Evolutionary conservation across 345 rosid genomes (phyloP).

Genomic region (Sonneratia alba): DNA sequence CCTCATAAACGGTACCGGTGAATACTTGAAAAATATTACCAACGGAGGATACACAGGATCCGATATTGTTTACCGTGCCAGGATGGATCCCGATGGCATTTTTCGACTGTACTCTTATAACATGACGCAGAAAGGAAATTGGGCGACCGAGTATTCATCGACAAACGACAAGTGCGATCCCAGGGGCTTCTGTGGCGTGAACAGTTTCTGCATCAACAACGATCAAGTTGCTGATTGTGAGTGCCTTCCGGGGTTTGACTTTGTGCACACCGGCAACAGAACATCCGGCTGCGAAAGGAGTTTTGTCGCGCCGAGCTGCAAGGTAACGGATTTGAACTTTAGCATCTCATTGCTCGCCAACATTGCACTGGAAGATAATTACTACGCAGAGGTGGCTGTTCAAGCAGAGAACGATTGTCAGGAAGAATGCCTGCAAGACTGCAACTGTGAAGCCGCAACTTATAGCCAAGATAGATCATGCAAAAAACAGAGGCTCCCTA

Average conservation of each 20-base stretch:
- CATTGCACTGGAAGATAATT: conserved; percentile 2
- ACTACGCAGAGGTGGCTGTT: background rate
- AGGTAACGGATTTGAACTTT: background rate
- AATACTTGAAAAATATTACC: background rate
- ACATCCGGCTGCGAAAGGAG: conserved; percentile 12
- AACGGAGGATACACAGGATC: background rate
- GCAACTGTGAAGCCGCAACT: conserved; percentile 14
- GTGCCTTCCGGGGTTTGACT: conserved; percentile 20
- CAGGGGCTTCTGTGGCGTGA: conserved; percentile 17
- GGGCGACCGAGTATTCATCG: conserved; percentile 3
- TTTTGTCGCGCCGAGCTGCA: background rate
- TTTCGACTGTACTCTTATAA: conserved; percentile 5
- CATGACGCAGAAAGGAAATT: background rate
- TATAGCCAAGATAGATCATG: background rate
- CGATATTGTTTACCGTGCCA: background rate
- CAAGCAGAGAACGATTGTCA: background rate
- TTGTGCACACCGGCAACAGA: conserved; percentile 5
- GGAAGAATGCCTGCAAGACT: conserved; percentile 11
- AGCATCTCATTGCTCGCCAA: background rate
- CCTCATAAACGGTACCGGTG: conserved; percentile 2
- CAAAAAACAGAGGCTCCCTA: conserved; percentile 5
- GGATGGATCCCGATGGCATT: conserved; percentile 11
- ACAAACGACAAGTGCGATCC: conserved; percentile 9
- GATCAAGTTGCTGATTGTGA: background rate
- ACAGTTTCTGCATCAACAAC: conserved; percentile 13